These are phyloP conservation scores for Silene vulgaris DNA, from an alignment of 179 eudicot genomes.

Conservation along the genomic window DNA sequence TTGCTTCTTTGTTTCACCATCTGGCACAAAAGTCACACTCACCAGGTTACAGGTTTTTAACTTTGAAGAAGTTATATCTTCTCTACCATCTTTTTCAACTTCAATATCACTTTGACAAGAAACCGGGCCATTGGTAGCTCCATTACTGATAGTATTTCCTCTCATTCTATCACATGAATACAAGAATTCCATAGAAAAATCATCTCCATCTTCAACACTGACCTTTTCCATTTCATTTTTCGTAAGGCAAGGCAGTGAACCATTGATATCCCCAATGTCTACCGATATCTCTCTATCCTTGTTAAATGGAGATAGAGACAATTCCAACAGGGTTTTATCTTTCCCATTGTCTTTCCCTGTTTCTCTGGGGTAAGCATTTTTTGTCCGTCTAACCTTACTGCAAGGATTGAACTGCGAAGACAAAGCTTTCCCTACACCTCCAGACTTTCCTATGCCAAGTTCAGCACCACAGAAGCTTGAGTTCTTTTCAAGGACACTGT, in stretches of 20 bases:
- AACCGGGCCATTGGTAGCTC: not conserved
- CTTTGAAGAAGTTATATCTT: conserved; percentile 20
- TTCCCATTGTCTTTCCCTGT: not conserved
- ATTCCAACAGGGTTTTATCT: conserved; percentile 16
- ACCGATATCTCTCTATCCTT: conserved; percentile 14
- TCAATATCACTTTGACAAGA: conserved; percentile 26
- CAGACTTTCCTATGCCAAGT: not conserved
- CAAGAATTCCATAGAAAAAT: not conserved
- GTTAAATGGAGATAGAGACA: conserved; percentile 4
- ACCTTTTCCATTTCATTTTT: conserved; percentile 25
- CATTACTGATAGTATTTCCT: conserved; percentile 11
- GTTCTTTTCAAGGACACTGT: conserved; percentile 18
- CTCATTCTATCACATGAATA: conserved; percentile 1
- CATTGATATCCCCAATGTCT: not conserved
- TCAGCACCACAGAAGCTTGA: conserved; percentile 20
- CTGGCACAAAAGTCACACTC: not conserved
- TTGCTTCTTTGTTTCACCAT: conserved; percentile 10
- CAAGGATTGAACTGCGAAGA: conserved; percentile 15
- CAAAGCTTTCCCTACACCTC: conserved; percentile 9
- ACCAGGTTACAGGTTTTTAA: conserved; percentile 15
- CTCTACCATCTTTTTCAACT: conserved; percentile 22
- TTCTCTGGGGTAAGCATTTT: conserved; percentile 9
- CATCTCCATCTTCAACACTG: conserved; percentile 16
- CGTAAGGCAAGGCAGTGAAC: conserved; percentile 21
- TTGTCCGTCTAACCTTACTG: conserved; percentile 4